These are phyloP conservation scores for Clausena lansium DNA, from an alignment of 345 rosid genomes.

Conservation along the genomic window DNA sequence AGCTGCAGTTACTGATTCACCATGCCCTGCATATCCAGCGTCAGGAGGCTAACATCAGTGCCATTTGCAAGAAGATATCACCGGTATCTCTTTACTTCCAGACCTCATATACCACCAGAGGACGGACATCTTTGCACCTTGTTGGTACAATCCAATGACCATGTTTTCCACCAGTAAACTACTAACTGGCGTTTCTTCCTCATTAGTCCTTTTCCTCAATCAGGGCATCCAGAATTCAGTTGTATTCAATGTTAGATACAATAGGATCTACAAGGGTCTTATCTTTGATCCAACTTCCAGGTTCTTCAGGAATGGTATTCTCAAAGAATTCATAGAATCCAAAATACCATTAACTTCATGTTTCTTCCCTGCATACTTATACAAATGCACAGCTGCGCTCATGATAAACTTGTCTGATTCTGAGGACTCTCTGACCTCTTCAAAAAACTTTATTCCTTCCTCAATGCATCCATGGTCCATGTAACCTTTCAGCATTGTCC, in stretches of 20 bases:
- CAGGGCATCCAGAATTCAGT: neutral
- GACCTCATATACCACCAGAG: neutral
- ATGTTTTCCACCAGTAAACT: neutral
- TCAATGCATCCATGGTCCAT: conserved; percentile 47
- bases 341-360: conserved; percentile 31
- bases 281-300: conserved; percentile 39
- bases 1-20: too few relatives aligned
- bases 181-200: neutral
- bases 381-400: conserved; percentile 59
- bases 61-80: too few relatives aligned
- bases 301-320: conserved; percentile 29
- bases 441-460: conserved; percentile 54
- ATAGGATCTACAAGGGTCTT: neutral
- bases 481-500: conserved; percentile 62
- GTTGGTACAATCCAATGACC: neutral
- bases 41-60: too few relatives aligned
- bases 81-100: neutral
- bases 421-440: conserved; percentile 41
- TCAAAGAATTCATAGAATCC: conserved; percentile 29
- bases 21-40: too few relatives aligned
- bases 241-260: neutral
- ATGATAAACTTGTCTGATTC: conserved; percentile 49
- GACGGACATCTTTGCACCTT: neutral
- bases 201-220: neutral
- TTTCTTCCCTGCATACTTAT: conserved; percentile 45